A percentile compares a stretch with the other conserved stretches of the same genome.
These are phyloP conservation scores for Lepidopterella palustris DNA, from an alignment of 495 filamentous ascomycete species.

Conservation along the genomic window DNA sequence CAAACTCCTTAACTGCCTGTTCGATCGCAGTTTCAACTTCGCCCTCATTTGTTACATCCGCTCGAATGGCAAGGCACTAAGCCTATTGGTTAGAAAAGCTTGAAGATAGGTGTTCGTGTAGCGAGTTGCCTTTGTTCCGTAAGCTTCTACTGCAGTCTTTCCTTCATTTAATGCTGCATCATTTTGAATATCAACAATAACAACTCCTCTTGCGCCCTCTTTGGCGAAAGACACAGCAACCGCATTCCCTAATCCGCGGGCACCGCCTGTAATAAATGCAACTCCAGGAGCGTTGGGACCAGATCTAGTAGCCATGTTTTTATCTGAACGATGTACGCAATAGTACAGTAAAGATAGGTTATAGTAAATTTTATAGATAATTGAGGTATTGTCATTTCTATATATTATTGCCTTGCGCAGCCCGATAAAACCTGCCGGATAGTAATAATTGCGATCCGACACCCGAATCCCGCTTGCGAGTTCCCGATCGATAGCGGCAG, in stretches of 20 bases:
- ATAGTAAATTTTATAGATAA: too few species aligned
- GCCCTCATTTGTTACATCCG: conserved; percentile 35
- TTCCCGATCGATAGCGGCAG: too few species aligned
- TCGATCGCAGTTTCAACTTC: conserved; percentile 30
- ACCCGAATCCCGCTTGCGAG: too few species aligned
- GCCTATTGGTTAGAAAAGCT: not conserved
- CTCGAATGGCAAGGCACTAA: conserved; percentile 28
- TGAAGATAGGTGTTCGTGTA: not conserved
- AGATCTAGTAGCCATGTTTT: too few species aligned
- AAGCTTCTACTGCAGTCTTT: conserved; percentile 21
- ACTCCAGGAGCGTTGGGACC: conserved; percentile 26
- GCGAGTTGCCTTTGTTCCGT: conserved; percentile 10
- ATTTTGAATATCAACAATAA: conserved; percentile 27
- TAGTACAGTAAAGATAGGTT: too few species aligned
- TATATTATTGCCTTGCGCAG: too few species aligned
- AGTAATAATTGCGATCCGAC: too few species aligned
- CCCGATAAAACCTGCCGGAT: too few species aligned
- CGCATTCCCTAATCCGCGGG: conserved; percentile 28
- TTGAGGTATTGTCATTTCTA: too few species aligned
- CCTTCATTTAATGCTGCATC: conserved; percentile 23
- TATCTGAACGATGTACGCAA: too few species aligned
- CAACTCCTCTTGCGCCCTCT: conserved; percentile 27
- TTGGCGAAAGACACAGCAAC: conserved; percentile 29
- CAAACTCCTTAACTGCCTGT: conserved; percentile 28
- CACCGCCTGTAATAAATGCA: conserved; percentile 31